Evolutionary conservation across 805 yeast species (phyloP).

Genomic region (Cyberlindnera subsufficiens): DNA sequence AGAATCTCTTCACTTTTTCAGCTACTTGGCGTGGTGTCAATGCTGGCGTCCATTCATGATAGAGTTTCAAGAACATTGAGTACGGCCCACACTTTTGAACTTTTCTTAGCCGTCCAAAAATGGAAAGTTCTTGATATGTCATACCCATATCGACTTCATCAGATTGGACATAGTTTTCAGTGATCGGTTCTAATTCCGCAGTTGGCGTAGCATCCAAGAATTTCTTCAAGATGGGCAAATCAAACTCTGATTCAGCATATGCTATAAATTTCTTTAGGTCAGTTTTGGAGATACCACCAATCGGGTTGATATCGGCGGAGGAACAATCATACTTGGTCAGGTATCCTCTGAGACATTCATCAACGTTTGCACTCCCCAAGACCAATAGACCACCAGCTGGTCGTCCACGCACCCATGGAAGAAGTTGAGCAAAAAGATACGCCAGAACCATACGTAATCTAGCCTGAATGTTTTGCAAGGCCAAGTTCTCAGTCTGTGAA

Average conservation of each 20-base stretch:
- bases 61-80: conserved; percentile 83
- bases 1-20: conserved; percentile 86
- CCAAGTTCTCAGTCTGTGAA: conserved; percentile 82
- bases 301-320: conserved; percentile 95
- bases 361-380: conserved; percentile 94
- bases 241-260: conserved; percentile 65
- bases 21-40: conserved; percentile 83
- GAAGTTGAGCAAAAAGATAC: conserved; percentile 85
- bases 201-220: conserved; percentile 94
- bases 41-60: conserved; percentile 88
- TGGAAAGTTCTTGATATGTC: conserved; percentile 89
- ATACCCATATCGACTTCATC: conserved; percentile 99
- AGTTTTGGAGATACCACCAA: conserved; percentile 96
- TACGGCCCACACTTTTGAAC: conserved; percentile 95
- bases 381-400: conserved; percentile 73
- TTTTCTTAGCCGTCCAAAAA: conserved; percentile 87
- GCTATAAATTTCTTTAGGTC: conserved; percentile 83
- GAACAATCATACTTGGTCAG: conserved; percentile 96
- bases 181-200: conserved; percentile 96
- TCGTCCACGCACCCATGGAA: conserved; percentile 89
- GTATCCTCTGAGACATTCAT: conserved; percentile 93
- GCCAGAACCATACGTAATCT: conserved; percentile 92
- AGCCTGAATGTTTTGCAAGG: conserved; percentile 95
- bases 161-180: conserved; percentile 85
- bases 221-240: conserved; percentile 69